Conservation (phyloP, 495 filamentous ascomycete species). For the Clohesyomyces aquaticus region DNA sequence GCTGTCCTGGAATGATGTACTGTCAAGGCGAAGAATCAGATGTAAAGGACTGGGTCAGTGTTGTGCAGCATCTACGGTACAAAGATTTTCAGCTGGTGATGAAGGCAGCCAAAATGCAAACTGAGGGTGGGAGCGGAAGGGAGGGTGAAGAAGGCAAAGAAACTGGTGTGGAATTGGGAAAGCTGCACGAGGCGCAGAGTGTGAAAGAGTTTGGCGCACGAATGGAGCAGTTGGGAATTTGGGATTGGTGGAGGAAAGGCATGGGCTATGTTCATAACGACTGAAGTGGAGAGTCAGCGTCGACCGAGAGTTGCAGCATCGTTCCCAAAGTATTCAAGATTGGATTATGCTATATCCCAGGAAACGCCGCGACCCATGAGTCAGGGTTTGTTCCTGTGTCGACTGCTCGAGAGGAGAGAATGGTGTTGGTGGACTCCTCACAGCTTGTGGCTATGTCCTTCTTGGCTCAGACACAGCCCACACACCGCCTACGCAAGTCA, state of each 20-base stretch:
- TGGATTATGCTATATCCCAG: too few relatives aligned
- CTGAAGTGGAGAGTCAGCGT: not conserved
- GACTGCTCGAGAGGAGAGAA: not conserved
- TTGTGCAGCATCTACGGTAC: conserved; percentile 54
- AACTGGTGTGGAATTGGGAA: conserved; percentile 8
- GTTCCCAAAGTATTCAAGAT: too few relatives aligned
- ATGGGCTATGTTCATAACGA: conserved; percentile 44
- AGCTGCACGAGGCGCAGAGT: conserved; percentile 42
- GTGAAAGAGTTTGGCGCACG: conserved; percentile 46
- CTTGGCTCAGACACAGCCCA: not conserved
- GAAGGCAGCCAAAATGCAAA: conserved; percentile 28
- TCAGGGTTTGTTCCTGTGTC: too few relatives aligned
- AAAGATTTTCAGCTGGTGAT: conserved; percentile 49
- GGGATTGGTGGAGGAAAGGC: conserved; percentile 46
- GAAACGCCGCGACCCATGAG: too few relatives aligned
- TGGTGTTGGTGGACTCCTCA: not conserved
- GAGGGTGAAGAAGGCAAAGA: not conserved
- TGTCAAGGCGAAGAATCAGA: conserved; percentile 61
- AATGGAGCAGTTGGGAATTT: conserved; percentile 43
- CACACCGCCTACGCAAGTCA: not conserved
- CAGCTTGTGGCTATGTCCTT: not conserved
- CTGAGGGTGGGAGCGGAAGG: not conserved
- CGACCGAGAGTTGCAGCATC: too few relatives aligned
- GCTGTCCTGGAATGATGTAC: conserved; percentile 77
- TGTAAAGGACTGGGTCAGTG: conserved; percentile 59